Base-by-base conservation (phyloP, 179 eudicot genomes). In the Silene coronaria region DNA sequence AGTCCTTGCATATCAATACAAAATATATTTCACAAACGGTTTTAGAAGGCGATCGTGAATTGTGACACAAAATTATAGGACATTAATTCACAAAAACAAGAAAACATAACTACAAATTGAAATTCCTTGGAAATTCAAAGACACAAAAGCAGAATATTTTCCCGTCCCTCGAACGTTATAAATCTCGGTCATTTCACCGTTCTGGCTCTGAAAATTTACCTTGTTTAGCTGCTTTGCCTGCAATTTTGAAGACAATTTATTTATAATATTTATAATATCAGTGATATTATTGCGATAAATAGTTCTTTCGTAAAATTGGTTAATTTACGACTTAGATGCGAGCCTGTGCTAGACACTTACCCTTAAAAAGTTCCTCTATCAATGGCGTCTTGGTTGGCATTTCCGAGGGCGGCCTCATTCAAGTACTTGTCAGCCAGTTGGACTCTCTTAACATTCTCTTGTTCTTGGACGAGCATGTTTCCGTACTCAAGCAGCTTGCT, bases 401-500 rank as follows among this genome's bases (percentile, higher is more conserved):
- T 90, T 27, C 97, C 97, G 46, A 91, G 90, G 6, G 97, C 93
- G n/a, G 97, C 97, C 42, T 80, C 81, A 21, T 70, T 87, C 87
- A 91, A 21, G 83, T 91, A 91, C 73, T 71, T 79, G 74, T 89
- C 97, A 9, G 97, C 94, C 62, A 91, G 78, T 66, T 91, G 97
- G 42, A 91, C 97, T 83, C 97, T 88, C 97, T 91, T 91, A 28
- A 91, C 97, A 19, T 91, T 91, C 72, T 88, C 92, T 71, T 91
- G 97, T 69, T 91, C 97, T 28, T 81, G 81, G 72, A 91, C 97
- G 32, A 91, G 87, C 97, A 91, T 89, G 86, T 82, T 70, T 14
- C 97, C 94, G 42, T 91, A 91, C 81, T 89, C 91, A 0, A 91
- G 79, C 11, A 91, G 87, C 90, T 88, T 89, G 34, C 76, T 85